These are phyloP conservation scores for Aspergillus hancockii DNA, from an alignment of 495 filamentous ascomycete genomes.

Conservation along the genomic window DNA sequence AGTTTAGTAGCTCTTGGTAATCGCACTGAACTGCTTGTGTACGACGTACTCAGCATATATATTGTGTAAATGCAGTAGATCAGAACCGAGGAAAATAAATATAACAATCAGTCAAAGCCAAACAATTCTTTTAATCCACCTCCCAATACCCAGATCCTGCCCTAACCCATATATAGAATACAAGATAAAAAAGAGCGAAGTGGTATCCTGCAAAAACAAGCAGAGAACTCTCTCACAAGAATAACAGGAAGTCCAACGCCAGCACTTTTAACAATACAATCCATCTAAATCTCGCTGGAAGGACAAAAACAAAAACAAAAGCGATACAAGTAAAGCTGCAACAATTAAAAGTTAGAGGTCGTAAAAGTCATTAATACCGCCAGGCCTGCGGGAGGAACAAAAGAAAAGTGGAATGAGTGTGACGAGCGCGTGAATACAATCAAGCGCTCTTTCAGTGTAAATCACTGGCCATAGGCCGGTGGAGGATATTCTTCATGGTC, in stretches of 20 bases:
- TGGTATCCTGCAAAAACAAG: conserved; percentile 25
- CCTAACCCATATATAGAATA: conserved; percentile 10
- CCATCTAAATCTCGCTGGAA: conserved; percentile 5
- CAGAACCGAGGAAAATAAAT: not conserved
- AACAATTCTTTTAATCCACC: conserved; percentile 1
- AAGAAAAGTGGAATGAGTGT: conserved; percentile 11
- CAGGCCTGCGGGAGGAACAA: conserved; percentile 30
- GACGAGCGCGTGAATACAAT: conserved; percentile 1
- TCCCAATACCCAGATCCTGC: conserved; percentile 1
- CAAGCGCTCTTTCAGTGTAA: conserved; percentile 9
- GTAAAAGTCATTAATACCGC: conserved; percentile 37
- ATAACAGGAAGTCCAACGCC: conserved; percentile 1
- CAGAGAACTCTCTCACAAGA: conserved; percentile 7
- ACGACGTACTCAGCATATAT: too few species aligned
- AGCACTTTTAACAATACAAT: conserved; percentile 3
- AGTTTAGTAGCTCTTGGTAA: too few species aligned
- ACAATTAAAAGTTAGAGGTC: conserved; percentile 28
- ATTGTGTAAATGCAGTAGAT: not conserved
- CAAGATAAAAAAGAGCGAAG: conserved; percentile 15
- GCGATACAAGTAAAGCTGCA: not conserved
- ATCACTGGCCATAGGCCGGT: conserved; percentile 49
- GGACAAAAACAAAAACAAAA: conserved; percentile 16
- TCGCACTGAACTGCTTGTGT: too few species aligned
- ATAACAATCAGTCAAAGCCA: too few species aligned
- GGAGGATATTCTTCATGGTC: conserved; percentile 44